Conservation (phyloP, 2,329 filamentous ascomycete genomes). For the Verticillium dahliae region DNA sequence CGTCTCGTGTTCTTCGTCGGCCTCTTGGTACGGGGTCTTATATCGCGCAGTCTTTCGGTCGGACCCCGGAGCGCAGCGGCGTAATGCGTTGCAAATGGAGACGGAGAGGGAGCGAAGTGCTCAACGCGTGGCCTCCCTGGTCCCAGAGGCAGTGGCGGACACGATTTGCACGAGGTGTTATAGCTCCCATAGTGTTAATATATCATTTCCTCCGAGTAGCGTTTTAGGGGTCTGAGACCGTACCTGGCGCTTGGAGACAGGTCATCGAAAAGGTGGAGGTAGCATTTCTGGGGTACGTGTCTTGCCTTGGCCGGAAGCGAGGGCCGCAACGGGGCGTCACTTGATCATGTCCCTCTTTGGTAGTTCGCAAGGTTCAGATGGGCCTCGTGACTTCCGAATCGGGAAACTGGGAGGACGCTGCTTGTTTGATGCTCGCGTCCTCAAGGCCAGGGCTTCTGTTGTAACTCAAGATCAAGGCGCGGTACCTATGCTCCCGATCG, state of each 20-base stretch:
- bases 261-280: neutral
- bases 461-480: neutral
- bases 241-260: neutral
- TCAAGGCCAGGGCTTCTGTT: neutral
- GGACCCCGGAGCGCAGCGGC: neutral
- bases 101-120: neutral
- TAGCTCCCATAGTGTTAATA: neutral
- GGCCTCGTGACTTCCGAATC: neutral
- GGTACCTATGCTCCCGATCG: neutral
- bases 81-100: neutral
- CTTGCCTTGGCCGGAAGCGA: neutral
- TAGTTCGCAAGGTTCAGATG: neutral
- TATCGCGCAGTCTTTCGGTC: neutral
- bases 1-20: neutral
- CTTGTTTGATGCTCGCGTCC: neutral
- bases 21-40: neutral
- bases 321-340: neutral
- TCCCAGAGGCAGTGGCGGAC: neutral
- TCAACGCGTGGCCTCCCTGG: neutral
- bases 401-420: neutral
- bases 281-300: neutral
- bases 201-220: neutral
- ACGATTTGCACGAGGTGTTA: neutral
- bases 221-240: neutral
- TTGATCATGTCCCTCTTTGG: neutral